Base-by-base conservation (phyloP, 2,329 filamentous ascomycete genomes). In the Penicillium freii region DNA sequence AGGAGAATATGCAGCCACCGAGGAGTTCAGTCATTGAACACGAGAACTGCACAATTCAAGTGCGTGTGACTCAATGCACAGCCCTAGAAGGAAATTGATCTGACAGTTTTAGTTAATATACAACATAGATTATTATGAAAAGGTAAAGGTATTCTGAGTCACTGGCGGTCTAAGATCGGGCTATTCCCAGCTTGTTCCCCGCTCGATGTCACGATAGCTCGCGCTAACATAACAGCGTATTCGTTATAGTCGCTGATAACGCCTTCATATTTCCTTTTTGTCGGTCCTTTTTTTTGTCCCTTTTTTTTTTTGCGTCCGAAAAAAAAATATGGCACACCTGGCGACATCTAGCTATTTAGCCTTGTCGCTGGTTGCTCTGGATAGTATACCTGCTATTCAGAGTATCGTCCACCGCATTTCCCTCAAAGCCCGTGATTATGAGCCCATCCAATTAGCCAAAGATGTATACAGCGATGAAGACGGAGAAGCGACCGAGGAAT, bases 391-490 rank as follows among this genome's bases (percentile, higher is more conserved):
- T n/a, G 63, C 72, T 2, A 40, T 68, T 7, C 52, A 58, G 17
- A 68, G 65, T 42, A 61, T 70, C 39, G 36, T 47, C 27, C 42
- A 52, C 34, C 64, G 68, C 23, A 61, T 66, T 33, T 52, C 45
- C 15, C 62, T 56, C 19, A 58, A 47, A 45, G 48, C 59, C 2
- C 59, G 38, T 6, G 60, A 62, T 8, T 64, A 68, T 42, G 66
- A 62, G n/a, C 61, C 66, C 36, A 51, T 54, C 7, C 15, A 53
- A 17, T 21, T 65, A 33, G 61, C 65, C 11, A 66, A 65, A 15
- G 74, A 80, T 11, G 76, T 80, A 13, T 92, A 92, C 67, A 77
- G 86, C 64, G 89, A 92, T 67, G 75, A 81, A 60, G 89, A 92
- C 73, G 89, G 89, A 48, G 79, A 82, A 61, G 87, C 87, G 33